Evolutionary conservation across 768 basidiomycete genomes (phyloP).

Genomic region (Lactarius evosmus): DNA sequence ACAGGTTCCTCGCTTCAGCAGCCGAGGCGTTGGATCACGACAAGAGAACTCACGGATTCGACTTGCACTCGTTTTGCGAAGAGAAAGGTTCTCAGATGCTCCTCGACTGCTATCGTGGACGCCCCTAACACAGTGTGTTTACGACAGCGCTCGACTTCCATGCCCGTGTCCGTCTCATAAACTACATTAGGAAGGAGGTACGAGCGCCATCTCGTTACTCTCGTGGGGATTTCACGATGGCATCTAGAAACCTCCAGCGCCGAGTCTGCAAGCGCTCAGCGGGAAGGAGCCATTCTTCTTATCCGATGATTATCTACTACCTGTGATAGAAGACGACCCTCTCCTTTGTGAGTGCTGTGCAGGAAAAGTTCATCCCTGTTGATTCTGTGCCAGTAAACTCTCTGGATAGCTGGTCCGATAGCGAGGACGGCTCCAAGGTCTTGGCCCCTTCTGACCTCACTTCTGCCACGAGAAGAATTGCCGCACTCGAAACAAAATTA

Average conservation of each 20-base stretch:
- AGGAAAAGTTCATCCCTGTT: background rate
- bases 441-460: conserved; percentile 35
- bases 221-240: background rate
- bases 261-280: conserved; percentile 45
- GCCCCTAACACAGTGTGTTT: conserved; percentile 14
- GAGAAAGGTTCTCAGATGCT: conserved; percentile 48
- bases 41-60: conserved; percentile 55
- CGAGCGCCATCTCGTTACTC: conserved; percentile 4
- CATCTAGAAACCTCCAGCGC: conserved; percentile 43
- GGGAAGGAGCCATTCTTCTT: conserved; percentile 61
- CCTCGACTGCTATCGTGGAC: background rate
- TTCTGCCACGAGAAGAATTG: conserved; percentile 46
- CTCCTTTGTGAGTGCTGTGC: conserved; percentile 68
- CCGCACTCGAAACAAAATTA: conserved; percentile 59
- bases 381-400: conserved; percentile 46
- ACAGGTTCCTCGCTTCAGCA: conserved; percentile 55
- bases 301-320: conserved; percentile 78
- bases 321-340: conserved; percentile 82
- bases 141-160: conserved; percentile 70
- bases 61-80: conserved; percentile 50
- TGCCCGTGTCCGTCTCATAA: conserved; percentile 76
- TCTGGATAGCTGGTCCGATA: conserved; percentile 74
- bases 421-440: conserved; percentile 47
- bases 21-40: conserved; percentile 63
- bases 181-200: conserved; percentile 80